phyloP scores from a whole-genome alignment of 2,329 filamentous ascomycete genomes.

The Stachybotrys echinatus region DNA sequence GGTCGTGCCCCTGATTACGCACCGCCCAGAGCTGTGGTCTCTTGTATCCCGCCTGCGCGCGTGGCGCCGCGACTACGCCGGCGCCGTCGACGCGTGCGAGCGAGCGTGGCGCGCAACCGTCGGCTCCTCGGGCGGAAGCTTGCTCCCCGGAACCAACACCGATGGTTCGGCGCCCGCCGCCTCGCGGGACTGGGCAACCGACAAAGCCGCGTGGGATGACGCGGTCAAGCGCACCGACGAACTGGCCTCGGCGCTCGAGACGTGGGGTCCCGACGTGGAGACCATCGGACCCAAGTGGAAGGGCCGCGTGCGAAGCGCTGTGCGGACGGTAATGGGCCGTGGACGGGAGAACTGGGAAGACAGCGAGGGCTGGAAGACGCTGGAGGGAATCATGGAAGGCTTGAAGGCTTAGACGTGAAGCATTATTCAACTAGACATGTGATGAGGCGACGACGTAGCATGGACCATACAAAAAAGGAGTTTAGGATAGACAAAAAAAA shows the following conservation, averaged over 20 bases:
- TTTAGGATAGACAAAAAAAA: conserved; percentile 2
- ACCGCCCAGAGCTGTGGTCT: conserved; percentile 70
- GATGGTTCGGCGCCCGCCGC: conserved; percentile 5
- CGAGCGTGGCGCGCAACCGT: conserved; percentile 79
- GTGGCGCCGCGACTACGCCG: conserved; percentile 65
- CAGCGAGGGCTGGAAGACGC: conserved; percentile 58
- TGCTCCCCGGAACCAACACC: conserved; percentile 35
- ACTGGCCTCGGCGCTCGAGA: conserved; percentile 78
- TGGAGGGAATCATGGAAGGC: conserved; percentile 53
- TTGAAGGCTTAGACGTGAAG: conserved; percentile 32
- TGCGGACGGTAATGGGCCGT: conserved; percentile 77
- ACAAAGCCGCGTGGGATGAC: conserved; percentile 60
- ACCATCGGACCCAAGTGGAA: conserved; percentile 76
- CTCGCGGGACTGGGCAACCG: conserved; percentile 37
- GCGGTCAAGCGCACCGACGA: conserved; percentile 76
- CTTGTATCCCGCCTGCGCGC: conserved; percentile 66
- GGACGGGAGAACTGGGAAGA: conserved; percentile 81
- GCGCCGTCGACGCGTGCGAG: conserved; percentile 78
- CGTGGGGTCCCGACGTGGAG: conserved; percentile 61
- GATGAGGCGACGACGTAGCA: background rate
- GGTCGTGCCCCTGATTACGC: conserved; percentile 79
- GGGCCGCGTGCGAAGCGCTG: conserved; percentile 79
- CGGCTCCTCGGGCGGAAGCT: conserved; percentile 40
- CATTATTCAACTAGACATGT: background rate
- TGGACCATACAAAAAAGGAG: background rate